Evolutionary conservation across 495 filamentous ascomycete genomes (phyloP).

Genomic region (Talaromyces thailandensis): DNA sequence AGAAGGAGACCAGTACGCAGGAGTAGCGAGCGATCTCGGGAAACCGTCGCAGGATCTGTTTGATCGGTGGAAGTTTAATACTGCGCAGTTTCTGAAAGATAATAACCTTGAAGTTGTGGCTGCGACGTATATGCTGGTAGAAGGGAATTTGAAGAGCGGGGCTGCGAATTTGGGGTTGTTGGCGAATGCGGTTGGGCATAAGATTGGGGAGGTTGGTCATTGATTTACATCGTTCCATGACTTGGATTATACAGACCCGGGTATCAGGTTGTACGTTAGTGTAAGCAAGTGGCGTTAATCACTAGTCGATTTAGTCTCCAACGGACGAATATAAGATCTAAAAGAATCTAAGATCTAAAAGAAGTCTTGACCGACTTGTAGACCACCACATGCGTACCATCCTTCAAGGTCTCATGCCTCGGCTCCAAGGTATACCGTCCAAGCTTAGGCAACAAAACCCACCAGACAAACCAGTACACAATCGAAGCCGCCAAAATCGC

Average conservation of each 20-base stretch:
- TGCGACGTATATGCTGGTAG: slow-evolving; percentile 8
- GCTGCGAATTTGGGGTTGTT: background rate
- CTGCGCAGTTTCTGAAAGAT: slow-evolving; percentile 3
- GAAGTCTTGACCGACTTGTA: slow-evolving; percentile 9
- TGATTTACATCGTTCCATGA: background rate
- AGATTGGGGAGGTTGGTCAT: slow-evolving; percentile 2
- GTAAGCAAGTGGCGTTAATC: background rate
- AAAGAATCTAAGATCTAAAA: background rate
- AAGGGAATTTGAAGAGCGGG: slow-evolving; percentile 8
- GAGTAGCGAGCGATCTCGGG: background rate
- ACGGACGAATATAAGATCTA: too few species aligned
- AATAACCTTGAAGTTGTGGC: slow-evolving; percentile 7
- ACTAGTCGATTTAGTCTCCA: background rate
- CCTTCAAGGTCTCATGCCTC: slow-evolving; percentile 8
- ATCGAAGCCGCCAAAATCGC: slow-evolving; percentile 17
- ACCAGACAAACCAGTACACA: slow-evolving; percentile 27
- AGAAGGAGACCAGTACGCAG: background rate
- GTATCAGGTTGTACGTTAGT: background rate
- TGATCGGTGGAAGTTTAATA: slow-evolving; percentile 8
- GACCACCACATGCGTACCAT: slow-evolving; percentile 14
- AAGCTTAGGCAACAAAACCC: slow-evolving; percentile 17
- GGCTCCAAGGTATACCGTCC: slow-evolving; percentile 17
- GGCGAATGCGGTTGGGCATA: slow-evolving; percentile 2
- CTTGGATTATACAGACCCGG: background rate
- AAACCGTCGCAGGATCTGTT: slow-evolving; percentile 6